Conservation (phyloP, 164 flowering plant species). For the Protea cynaroides region DNA sequence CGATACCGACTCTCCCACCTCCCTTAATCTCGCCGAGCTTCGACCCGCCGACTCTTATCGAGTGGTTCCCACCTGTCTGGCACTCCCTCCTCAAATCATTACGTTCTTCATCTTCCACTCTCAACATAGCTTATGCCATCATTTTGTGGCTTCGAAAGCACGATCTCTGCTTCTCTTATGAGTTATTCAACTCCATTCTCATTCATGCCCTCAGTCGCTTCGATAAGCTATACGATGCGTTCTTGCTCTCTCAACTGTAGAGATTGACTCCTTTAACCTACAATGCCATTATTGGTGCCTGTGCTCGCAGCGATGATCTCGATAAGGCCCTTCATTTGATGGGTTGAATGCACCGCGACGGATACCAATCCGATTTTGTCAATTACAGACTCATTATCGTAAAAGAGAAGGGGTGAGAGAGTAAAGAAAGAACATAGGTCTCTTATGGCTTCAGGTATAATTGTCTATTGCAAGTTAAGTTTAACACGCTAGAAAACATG, state of each 20-base stretch:
- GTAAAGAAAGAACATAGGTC: too few relatives aligned
- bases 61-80: slow-evolving; percentile 87
- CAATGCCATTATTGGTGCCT: slow-evolving; percentile 85
- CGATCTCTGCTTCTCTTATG: slow-evolving; percentile 84
- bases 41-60: slow-evolving; percentile 76
- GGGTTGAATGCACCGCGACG: slow-evolving; percentile 67
- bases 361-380: slow-evolving; percentile 67
- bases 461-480: too few relatives aligned
- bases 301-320: slow-evolving; percentile 69
- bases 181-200: slow-evolving; percentile 74
- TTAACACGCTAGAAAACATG: too few relatives aligned
- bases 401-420: too few relatives aligned
- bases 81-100: slow-evolving; percentile 78
- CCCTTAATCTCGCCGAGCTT: slow-evolving; percentile 56
- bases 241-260: slow-evolving; percentile 67
- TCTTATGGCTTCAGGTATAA: too few relatives aligned
- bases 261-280: slow-evolving; percentile 72
- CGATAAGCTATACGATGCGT: slow-evolving; percentile 86
- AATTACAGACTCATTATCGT: slow-evolving; percentile 72
- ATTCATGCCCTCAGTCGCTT: slow-evolving; percentile 83
- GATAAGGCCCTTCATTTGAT: slow-evolving; percentile 80
- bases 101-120: slow-evolving; percentile 40
- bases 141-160: slow-evolving; percentile 80
- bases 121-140: slow-evolving; percentile 53
- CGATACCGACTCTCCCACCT: slow-evolving; percentile 28